Conservation (phyloP, 2,329 filamentous ascomycete species). For the Pseudonectria foliicola region DNA sequence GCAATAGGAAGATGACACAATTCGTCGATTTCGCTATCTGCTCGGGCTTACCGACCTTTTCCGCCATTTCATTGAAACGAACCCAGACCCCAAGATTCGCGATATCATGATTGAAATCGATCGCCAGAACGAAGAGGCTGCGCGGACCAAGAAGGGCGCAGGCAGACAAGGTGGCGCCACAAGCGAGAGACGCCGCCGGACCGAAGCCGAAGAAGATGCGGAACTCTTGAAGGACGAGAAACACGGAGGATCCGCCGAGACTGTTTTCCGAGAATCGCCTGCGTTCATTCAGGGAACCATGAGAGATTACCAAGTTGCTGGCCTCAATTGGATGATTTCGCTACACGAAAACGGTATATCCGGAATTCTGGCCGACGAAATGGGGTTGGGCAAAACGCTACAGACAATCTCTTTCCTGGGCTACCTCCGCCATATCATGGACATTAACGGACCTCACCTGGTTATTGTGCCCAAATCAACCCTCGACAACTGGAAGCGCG, state of each 20-base stretch:
- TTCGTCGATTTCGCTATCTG: conserved; percentile 89
- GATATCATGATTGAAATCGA: conserved; percentile 94
- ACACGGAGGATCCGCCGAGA: conserved; percentile 75
- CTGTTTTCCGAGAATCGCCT: conserved; percentile 89
- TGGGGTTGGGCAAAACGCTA: conserved; percentile 95
- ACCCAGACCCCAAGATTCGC: conserved; percentile 89
- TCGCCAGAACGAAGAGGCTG: conserved; percentile 74
- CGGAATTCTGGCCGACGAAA: conserved; percentile 94
- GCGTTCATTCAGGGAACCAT: conserved; percentile 82
- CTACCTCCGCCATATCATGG: conserved; percentile 85
- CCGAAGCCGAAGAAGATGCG: conserved; percentile 95
- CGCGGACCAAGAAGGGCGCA: conserved; percentile 64
- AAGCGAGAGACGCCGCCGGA: conserved; percentile 72
- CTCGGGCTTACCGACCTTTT: conserved; percentile 94
- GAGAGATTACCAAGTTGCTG: conserved; percentile 94
- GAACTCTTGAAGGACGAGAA: conserved; percentile 84
- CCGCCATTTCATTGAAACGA: conserved; percentile 97
- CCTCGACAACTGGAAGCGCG: conserved; percentile 95
- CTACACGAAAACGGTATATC: conserved; percentile 98
- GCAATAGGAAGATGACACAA: conserved; percentile 80
- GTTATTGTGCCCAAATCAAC: conserved; percentile 94
- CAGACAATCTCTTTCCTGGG: conserved; percentile 97
- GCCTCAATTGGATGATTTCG: conserved; percentile 95
- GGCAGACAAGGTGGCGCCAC: conserved; percentile 78
- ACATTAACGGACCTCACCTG: conserved; percentile 84